A percentile compares a stretch with the other conserved stretches of the same genome.
These are phyloP conservation scores for Batkoa obscura DNA, from an alignment of 371 early-diverging fungal species.

Conservation along the genomic window DNA sequence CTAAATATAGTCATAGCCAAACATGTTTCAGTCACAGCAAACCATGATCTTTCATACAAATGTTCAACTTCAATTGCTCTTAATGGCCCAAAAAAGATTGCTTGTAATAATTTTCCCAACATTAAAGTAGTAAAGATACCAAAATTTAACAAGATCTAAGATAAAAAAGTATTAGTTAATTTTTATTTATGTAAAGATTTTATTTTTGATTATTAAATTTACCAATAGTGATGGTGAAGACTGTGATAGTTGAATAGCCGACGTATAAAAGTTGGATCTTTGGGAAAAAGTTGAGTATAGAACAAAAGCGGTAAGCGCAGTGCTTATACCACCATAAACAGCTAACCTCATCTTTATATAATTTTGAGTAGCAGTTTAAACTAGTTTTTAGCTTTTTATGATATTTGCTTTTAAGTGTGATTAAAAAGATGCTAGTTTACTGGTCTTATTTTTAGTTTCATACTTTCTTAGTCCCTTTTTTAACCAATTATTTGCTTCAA, in stretches of 20 bases:
- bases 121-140: slow-evolving; percentile 55
- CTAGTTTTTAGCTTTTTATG: no score
- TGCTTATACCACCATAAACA: slow-evolving; percentile 1
- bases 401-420: no score
- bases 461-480: no score
- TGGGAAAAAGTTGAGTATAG: neutral
- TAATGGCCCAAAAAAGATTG: slow-evolving; percentile 76
- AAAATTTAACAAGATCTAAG: slow-evolving; percentile 59
- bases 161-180: neutral
- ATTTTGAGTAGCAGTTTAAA: no score
- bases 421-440: no score
- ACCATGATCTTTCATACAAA: slow-evolving; percentile 87
- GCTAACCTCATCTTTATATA: neutral
- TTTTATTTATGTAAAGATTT: neutral
- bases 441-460: no score
- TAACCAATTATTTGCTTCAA: no score
- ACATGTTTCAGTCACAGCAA: slow-evolving; percentile 86
- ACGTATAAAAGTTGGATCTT: slow-evolving; percentile 14
- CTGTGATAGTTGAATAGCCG: slow-evolving; percentile 21
- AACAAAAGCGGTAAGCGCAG: neutral
- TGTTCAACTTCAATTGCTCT: slow-evolving; percentile 86
- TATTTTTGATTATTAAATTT: neutral
- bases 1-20: slow-evolving; percentile 90
- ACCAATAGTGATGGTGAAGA: slow-evolving; percentile 16
- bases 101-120: slow-evolving; percentile 48